These are phyloP conservation scores for Rhinocladiella similis DNA, from an alignment of 2,329 filamentous ascomycete species.

Conservation along the genomic window DNA sequence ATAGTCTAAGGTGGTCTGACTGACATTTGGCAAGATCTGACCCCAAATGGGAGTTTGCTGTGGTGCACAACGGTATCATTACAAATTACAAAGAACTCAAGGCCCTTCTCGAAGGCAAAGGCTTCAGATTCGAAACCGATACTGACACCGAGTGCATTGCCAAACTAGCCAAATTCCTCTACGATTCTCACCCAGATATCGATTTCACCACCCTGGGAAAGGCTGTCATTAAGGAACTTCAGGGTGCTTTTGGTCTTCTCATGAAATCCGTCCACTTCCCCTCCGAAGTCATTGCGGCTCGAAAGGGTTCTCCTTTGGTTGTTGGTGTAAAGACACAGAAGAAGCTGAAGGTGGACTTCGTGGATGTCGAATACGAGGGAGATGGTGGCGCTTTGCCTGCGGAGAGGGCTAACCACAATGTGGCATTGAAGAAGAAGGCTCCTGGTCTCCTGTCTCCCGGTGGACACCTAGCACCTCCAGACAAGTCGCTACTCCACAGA, in stretches of 20 bases:
- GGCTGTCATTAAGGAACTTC: constrained; percentile 96
- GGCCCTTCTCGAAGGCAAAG: constrained; percentile 87
- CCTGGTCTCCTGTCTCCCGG: constrained; percentile 64
- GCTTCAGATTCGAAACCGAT: constrained; percentile 98
- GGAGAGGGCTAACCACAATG: constrained; percentile 93
- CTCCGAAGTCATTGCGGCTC: constrained; percentile 94
- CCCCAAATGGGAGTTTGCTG: constrained; percentile 89
- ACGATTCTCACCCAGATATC: constrained; percentile 89
- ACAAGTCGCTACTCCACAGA: constrained; percentile 97
- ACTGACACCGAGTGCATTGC: constrained; percentile 99
- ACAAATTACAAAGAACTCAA: constrained; percentile 99
- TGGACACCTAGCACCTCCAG: constrained; percentile 78
- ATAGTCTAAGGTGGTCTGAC: not conserved
- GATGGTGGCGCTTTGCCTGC: constrained; percentile 81
- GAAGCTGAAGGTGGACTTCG: constrained; percentile 99
- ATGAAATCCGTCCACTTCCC: constrained; percentile 99
- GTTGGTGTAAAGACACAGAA: constrained; percentile 95
- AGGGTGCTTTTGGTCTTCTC: constrained; percentile 94
- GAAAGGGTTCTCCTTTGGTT: constrained; percentile 96
- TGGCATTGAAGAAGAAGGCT: constrained; percentile 87
- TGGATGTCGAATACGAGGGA: constrained; percentile 95
- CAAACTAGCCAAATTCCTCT: constrained; percentile 97
- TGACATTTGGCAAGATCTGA: constrained; percentile 67
- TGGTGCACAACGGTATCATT: constrained; percentile 99
- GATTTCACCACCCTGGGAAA: constrained; percentile 96